These are phyloP conservation scores for Pinus taeda DNA, from an alignment of 75 land plant genomes.

Conservation along the genomic window DNA sequence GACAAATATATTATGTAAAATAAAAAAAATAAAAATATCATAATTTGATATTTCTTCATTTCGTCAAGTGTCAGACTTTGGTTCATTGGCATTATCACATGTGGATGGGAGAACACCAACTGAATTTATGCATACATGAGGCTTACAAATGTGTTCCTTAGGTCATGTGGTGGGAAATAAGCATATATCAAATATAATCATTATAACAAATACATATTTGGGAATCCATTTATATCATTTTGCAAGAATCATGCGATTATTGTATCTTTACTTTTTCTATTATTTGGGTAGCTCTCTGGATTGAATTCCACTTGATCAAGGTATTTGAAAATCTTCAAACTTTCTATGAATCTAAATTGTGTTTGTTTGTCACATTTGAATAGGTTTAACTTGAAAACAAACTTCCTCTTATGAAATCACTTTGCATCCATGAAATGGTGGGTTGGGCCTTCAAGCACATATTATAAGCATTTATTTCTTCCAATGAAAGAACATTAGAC, in stretches of 20 bases:
- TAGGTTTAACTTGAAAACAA: constrained; percentile 96
- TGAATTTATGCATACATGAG: constrained; percentile 98
- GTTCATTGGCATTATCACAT: constrained; percentile 94
- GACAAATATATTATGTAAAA: not conserved
- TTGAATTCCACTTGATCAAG: not conserved
- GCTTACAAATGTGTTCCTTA: constrained; percentile 84
- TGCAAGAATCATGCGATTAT: not conserved
- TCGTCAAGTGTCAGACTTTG: constrained; percentile 91
- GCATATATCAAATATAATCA: constrained; percentile 10
- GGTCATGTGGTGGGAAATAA: constrained; percentile 91
- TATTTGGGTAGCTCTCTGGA: not conserved
- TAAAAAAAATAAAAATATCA: not conserved
- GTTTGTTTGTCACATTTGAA: not conserved
- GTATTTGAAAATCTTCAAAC: constrained; percentile 6
- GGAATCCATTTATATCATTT: not conserved
- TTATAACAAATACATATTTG: not conserved
- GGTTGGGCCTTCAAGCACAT: constrained; percentile 91
- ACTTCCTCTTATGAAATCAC: constrained; percentile 96
- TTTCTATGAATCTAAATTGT: constrained; percentile 1
- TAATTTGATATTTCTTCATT: constrained; percentile 4
- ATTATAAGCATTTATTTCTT: constrained; percentile 78
- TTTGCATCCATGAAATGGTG: constrained; percentile 96
- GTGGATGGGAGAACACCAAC: constrained; percentile 97
- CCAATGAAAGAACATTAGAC: constrained; percentile 37
- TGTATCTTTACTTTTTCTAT: not conserved